Evolutionary conservation across 208 protist species (phyloP), one percentile per base, ranked within the genome.

Genomic region (Crithidia expoeki): DNA sequence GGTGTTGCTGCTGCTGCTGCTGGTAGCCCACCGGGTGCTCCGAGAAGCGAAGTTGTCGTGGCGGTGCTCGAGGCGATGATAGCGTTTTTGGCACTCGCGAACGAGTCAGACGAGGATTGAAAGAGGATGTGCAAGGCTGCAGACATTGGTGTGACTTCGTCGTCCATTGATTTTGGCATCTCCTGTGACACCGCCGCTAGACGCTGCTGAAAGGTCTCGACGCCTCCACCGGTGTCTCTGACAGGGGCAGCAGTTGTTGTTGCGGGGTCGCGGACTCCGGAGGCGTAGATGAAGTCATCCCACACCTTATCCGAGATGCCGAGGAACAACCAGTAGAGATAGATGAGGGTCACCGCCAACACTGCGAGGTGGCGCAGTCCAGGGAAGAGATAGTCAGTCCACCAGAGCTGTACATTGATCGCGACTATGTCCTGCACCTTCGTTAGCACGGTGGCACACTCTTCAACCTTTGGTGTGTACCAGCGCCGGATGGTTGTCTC

Each of bases 401-500:
- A 84, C 59, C 70, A 85, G 46, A 77, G 6, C 42, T 64, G 50
- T 14, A 60, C 27, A 57, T 86, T 88, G 49, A 83, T 58, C 28
- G 53, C 21, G 36, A 83, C 16, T n/a, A 72, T 36, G 38, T 93
- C 74, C 23, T 79, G 56, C 12, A 59, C 61, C 4, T 57, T 55
- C 1, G 71, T 72, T 14, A 75, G 21, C 14, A 75, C 61, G 14
- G 14, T 5, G 5, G 74, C 56, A 25, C 40, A 32, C 4, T 30
- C 42, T 69, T 80, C 67, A 23, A 78, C n/a, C 68, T 68, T 78
- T 14, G 69, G 66, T 0, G 75, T 80, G 67, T 83, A 85, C 88
- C 85, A 93, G 7, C 86, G 85, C 21, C 87, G 82, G 19, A 95
- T 83, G 10, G 80, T 87, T 23, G 80, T 88, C 75, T 94, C 89